A percentile compares a stretch with the other conserved stretches of the same genome.
Evolutionary conservation across 129 eudicot genomes (phyloP).

Genomic region (Pulicaria dysenterica): DNA sequence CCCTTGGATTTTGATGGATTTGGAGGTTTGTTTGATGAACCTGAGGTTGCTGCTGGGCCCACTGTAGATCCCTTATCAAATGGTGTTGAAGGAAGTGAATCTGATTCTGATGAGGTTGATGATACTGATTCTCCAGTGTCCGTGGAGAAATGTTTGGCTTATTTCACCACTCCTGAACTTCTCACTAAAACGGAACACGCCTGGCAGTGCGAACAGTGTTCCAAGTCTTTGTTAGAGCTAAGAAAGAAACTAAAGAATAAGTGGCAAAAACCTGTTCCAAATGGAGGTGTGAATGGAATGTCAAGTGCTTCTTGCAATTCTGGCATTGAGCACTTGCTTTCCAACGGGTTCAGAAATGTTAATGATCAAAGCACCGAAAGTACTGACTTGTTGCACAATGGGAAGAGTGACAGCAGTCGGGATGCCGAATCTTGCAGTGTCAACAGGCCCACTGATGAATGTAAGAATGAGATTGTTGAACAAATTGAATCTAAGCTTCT

Average conservation of each 20-base stretch:
- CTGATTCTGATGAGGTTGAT: conserved; percentile 93
- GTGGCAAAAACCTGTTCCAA: conserved; percentile 18
- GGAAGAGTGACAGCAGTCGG: conserved; percentile 29
- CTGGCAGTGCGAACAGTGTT: conserved; percentile 91
- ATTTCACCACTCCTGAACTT: conserved; percentile 80
- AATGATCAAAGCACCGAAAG: conserved; percentile 34
- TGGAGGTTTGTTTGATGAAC: conserved; percentile 79
- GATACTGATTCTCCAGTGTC: conserved; percentile 76
- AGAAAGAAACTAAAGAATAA: conserved; percentile 40
- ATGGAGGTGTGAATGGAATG: conserved; percentile 31
- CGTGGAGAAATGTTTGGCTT: conserved; percentile 75
- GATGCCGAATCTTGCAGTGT: conserved; percentile 32
- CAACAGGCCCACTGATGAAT: conserved; percentile 22
- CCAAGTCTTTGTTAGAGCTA: conserved; percentile 51
- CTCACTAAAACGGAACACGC: conserved; percentile 80
- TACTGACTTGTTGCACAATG: conserved; percentile 28
- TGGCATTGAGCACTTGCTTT: conserved; percentile 16
- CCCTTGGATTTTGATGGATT: conserved; percentile 65
- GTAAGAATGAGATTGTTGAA: conserved; percentile 27
- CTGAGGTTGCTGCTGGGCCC: conserved; percentile 48
- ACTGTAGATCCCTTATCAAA: conserved; percentile 30
- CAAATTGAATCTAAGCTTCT: conserved; percentile 3
- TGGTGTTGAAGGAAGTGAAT: conserved; percentile 55
- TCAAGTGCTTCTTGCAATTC: conserved; percentile 28
- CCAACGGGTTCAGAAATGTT: conserved; percentile 16